Evolutionary conservation across 2,329 filamentous ascomycete genomes (phyloP), one percentile per base, ranked within the genome.

Genomic region (Dothidotthia symphoricarpi): DNA sequence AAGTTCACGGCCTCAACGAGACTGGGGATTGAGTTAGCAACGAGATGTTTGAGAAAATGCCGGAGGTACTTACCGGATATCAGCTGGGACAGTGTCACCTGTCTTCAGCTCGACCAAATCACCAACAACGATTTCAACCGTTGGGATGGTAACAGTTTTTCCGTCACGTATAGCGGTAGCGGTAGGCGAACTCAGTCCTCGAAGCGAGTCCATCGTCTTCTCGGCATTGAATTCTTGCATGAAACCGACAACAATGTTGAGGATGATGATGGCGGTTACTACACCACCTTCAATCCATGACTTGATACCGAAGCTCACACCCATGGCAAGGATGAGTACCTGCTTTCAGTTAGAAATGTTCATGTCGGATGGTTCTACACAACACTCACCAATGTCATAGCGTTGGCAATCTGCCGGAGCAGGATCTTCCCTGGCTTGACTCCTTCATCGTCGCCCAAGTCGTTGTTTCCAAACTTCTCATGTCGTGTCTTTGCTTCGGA

Each of bases 381-480:
- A 24, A 13, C 8, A 49, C 48, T 57, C 61, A 83, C 82, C 63
- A 86, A 64, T 52, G 85, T 85, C 85, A 89, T 88, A 40, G 85
- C 85, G 72, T 89, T 89, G 61, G 82, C 79, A 14, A 88, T 67
- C 61, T 89, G 85, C 55, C 84, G 82, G 40, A 85, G 70, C 33
- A 90, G 69, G 34, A 89, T 86, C 57, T 84, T 90, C 55, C 75
- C 85, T 73, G 86, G 83, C 76, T 61, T 78, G 33, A 90, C 81
- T 28, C 79, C 79, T 28, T 77, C 82, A 32, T 78, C 83, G 11
- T 87, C 78, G 29, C 88, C 80, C 24, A 90, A 73, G 61, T 88
- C 83, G 69, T 89, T 89, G 24, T 66, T 74, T 36, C 83, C 83
- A 57, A 83, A 80, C 43, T 63, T 56, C n/a, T 57, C 49, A 16